Evolutionary conservation across 2,329 filamentous ascomycete species (phyloP).

Genomic region (Beauveria medogensis): DNA sequence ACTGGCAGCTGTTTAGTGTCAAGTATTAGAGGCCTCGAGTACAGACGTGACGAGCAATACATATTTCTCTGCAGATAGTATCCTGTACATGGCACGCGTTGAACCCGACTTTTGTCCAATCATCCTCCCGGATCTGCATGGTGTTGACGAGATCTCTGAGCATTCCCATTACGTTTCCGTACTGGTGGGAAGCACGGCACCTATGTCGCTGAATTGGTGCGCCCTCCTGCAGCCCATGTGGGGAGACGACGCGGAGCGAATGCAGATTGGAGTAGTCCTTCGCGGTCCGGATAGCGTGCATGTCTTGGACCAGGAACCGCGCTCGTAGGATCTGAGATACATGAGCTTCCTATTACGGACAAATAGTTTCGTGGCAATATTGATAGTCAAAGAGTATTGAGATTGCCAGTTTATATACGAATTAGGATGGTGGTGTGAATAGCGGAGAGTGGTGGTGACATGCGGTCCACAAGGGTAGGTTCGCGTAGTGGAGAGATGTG

Average conservation of each 20-base stretch:
- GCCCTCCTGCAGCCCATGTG: no score
- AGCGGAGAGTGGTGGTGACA: no score
- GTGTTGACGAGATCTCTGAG: not conserved
- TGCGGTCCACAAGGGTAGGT: no score
- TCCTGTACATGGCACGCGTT: not conserved
- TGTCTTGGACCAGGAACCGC: not conserved
- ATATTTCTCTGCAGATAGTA: not conserved
- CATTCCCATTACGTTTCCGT: not conserved
- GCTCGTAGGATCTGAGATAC: not conserved
- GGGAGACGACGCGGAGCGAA: not conserved
- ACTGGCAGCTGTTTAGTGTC: slow-evolving; percentile 11
- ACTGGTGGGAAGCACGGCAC: not conserved
- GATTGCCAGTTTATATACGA: no score
- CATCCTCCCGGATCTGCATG: not conserved
- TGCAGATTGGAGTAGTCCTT: not conserved
- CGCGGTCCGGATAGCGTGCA: not conserved
- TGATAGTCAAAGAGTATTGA: no score
- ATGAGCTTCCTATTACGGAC: slow-evolving; percentile 4
- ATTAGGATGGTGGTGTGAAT: no score
- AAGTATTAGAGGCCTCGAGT: slow-evolving; percentile 1
- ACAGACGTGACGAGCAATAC: not conserved
- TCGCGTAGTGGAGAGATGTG: no score
- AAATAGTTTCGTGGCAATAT: not conserved
- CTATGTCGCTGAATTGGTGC: not conserved
- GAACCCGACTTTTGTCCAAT: not conserved